Conservation (phyloP, 179 eudicot genomes). For the Camellia oleifera region DNA sequence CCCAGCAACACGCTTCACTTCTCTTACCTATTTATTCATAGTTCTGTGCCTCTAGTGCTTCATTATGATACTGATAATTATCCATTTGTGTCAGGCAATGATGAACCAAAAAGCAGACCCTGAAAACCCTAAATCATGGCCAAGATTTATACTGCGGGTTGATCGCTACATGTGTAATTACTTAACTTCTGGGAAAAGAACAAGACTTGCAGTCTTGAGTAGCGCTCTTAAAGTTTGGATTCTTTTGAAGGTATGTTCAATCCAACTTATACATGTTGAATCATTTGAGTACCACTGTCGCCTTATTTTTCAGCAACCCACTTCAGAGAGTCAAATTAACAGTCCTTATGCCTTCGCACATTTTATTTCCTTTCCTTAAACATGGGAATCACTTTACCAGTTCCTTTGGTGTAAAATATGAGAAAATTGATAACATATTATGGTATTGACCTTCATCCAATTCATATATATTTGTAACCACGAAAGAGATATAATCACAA, state of each 20-base stretch:
- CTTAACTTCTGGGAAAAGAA: constrained; percentile 76
- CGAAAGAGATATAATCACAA: no score
- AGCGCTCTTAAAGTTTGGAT: constrained; percentile 97
- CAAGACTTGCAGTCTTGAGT: constrained; percentile 73
- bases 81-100: constrained; percentile 48
- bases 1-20: background rate
- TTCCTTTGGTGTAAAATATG: background rate
- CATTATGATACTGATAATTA: background rate
- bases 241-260: constrained; percentile 65
- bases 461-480: no score
- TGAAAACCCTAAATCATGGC: constrained; percentile 81
- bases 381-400: background rate
- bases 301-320: background rate
- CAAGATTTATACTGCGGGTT: constrained; percentile 70
- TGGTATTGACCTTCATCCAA: no score
- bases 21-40: constrained; percentile 3
- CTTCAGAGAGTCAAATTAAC: background rate
- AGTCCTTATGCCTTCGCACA: background rate
- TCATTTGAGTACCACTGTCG: background rate
- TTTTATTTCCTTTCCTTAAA: background rate
- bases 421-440: background rate
- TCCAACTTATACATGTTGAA: background rate
- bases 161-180: constrained; percentile 78
- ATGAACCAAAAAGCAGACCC: constrained; percentile 69
- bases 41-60: background rate